Base-by-base conservation (phyloP, 2,329 filamentous ascomycete species). In the Daldinia sp. region DNA sequence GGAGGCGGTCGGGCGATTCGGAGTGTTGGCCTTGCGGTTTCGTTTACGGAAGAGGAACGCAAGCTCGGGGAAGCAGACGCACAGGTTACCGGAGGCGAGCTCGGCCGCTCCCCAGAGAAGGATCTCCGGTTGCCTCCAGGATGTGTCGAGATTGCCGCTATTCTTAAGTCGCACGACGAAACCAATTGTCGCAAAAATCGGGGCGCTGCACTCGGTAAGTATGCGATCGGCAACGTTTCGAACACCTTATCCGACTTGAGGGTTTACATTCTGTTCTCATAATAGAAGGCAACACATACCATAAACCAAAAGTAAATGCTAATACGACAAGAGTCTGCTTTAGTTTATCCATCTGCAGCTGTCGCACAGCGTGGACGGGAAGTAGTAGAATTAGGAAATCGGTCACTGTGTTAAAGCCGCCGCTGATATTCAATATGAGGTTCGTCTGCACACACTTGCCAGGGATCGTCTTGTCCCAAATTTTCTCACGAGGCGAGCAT, bases 351-450 rank as follows among this genome's bases (percentile, higher is more conserved):
- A 71, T 61, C 4, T 66, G 17, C 9, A 71, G 34, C 0, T 47
- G 58, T 48, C 67, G 50, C 2, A 70, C 67, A 2, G 65, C 69
- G 3, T 68, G 30, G 15, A 70, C n/a, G 2, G 69, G 69, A 1
- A 71, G 66, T 3, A 70, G 21, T 1, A 70, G 47, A 6, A 71
- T 66, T 0, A 71, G n/a, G 23, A 43, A 54, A 53, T 71, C 69
- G 0, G 67, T 71, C 2, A 62, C 47, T 1, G 66, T 66, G 17
- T 71, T 71, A 48, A 71, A 71, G 1, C 29, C 6, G 3, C 69
- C 69, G 35, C 67, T 71, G 5, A 58, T 45, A 19, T 68, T 64
- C 1, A 71, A 25, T 6, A 71, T 19, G 27, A 10, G 27, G 1
- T 19, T 6, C 5, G 34, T 65, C 7, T 63, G 35, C 2, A 71